Percentiles rank a stretch among this genome's conserved stretches.
phyloP scores from a whole-genome alignment of 1,139 yeast genomes.

The Suhomyces bolitotheri region DNA sequence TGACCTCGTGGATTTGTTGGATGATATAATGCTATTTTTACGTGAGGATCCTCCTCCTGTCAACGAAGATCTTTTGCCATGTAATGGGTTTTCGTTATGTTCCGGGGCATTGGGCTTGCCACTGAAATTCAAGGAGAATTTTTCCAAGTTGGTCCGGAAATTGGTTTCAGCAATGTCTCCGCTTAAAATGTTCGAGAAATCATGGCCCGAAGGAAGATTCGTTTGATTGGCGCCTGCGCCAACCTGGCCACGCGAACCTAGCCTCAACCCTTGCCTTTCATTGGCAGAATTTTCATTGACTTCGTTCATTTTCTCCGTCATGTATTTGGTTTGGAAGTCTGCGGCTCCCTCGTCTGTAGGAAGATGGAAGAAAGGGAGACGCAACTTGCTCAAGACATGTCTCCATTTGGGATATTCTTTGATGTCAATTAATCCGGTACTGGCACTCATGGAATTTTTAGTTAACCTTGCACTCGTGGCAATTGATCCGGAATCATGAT shows the following conservation, averaged over 20 bases:
- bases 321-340: constrained; percentile 28
- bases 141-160: constrained; percentile 34
- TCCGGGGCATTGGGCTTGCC: neutral
- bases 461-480: constrained; percentile 30
- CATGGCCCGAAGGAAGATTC: constrained; percentile 24
- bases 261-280: neutral
- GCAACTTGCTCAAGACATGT: constrained; percentile 30
- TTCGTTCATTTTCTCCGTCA: constrained; percentile 19
- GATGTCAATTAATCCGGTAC: constrained; percentile 27
- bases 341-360: constrained; percentile 40
- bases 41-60: constrained; percentile 11
- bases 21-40: constrained; percentile 16
- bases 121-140: constrained; percentile 29
- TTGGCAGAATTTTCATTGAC: neutral
- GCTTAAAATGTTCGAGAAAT: constrained; percentile 38
- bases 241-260: neutral
- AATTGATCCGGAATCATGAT: constrained; percentile 24
- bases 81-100: neutral
- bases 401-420: constrained; percentile 38
- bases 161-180: constrained; percentile 33
- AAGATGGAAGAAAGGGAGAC: constrained; percentile 45
- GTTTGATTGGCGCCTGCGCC: constrained; percentile 16
- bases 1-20: constrained; percentile 17
- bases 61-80: constrained; percentile 6
- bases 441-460: constrained; percentile 28